Percentiles rank a stretch among this genome's conserved stretches.
These are phyloP conservation scores for Juglanconis oblonga DNA, from an alignment of 2,329 filamentous ascomycete genomes.

Conservation along the genomic window DNA sequence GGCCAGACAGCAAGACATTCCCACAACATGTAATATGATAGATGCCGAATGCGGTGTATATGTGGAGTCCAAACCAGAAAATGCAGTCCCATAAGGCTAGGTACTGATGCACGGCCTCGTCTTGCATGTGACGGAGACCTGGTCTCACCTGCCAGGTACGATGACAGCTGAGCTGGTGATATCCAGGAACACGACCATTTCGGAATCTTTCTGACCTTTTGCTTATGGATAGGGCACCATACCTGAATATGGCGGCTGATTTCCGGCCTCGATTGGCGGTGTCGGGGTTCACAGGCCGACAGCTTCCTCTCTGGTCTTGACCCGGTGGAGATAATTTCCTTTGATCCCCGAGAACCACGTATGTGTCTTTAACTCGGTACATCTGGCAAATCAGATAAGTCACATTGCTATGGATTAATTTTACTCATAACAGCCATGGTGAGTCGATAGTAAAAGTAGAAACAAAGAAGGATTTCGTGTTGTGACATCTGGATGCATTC, in stretches of 20 bases:
- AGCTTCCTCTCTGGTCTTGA: constrained; percentile 6
- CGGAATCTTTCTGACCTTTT: not conserved
- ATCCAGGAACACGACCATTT: not conserved
- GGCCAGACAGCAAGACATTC: not conserved
- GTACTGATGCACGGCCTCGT: not conserved
- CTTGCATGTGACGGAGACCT: not conserved
- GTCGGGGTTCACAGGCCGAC: not conserved
- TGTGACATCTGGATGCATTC: too few relatives aligned
- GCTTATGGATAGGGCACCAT: not conserved
- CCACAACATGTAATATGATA: not conserved
- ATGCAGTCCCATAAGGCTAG: not conserved
- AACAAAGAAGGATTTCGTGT: too few relatives aligned
- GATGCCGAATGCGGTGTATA: not conserved
- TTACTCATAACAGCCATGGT: too few relatives aligned
- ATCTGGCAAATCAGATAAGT: too few relatives aligned
- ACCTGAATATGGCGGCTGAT: not conserved
- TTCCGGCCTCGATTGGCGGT: not conserved
- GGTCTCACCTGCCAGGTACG: constrained; percentile 6
- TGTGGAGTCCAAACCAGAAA: too few relatives aligned
- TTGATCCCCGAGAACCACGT: not conserved
- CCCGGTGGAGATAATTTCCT: not conserved
- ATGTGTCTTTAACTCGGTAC: too few relatives aligned
- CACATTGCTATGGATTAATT: too few relatives aligned
- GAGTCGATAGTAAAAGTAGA: too few relatives aligned
- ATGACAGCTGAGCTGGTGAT: not conserved